Evolutionary conservation across 2,329 filamentous ascomycete genomes (phyloP), one percentile per base, ranked within the genome.

Genomic region (Colletotrichum sp.): DNA sequence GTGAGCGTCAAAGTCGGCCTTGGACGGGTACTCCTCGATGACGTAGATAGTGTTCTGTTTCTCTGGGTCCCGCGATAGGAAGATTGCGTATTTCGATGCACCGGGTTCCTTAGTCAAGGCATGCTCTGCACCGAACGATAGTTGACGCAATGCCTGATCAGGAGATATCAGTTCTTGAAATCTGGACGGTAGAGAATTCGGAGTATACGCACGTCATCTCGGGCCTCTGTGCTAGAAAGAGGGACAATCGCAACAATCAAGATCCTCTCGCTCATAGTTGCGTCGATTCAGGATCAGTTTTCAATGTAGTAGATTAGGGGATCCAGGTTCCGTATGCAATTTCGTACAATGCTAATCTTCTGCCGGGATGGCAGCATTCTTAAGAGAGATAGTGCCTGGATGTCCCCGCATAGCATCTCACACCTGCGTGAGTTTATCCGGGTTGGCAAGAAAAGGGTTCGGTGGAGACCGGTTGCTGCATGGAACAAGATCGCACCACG

Each of bases 311-410:
- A 52, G n/a, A 6, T 21, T 21, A 13, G 10, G 12, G 44, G 6
- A 24, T 13, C n/a, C 6, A 6, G 2, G 0, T 24, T 52, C 10
- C 1, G n/a, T 21, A 21, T 21, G 10, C 7, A 52, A 3, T 21
- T 4, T 52, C 44, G 8, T 52, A 52, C 5, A 21, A 24, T 52
- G 6, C 44, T 21, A 6, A 8, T 5, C n/a, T 52, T 52, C 44
- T 13, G n/a, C 44, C 1, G 10, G 44, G n/a, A 8, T 49, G 18
- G 44, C 7, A 7, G 5, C n/a, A 3, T 21, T 10, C 6, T 52
- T 52, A 52, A 52, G 10, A 52, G 2, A 8, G 10, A 1, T 0
- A 13, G 44, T 24, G 44, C 44, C n/a, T 52, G 44, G n/a, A 21
- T 12, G 2, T 59, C 55, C 55, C 55, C 55, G 55, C 55, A 0